These are phyloP conservation scores for Aspergillus carbonarius DNA, from an alignment of 2,329 filamentous ascomycete species.

Conservation along the genomic window DNA sequence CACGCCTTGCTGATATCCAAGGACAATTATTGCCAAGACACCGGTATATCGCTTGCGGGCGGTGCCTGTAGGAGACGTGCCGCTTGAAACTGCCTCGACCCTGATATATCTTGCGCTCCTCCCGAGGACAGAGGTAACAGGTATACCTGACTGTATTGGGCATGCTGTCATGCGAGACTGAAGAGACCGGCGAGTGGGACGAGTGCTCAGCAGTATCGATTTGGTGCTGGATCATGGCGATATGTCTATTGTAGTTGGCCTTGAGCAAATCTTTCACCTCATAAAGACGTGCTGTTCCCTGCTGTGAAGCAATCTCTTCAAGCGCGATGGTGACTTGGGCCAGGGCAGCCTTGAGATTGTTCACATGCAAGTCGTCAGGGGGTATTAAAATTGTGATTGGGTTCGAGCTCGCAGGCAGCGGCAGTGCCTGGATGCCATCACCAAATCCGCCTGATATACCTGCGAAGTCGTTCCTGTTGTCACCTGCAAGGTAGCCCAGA, in stretches of 20 bases:
- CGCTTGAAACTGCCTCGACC: constrained; percentile 10
- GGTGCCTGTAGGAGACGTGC: constrained; percentile 11
- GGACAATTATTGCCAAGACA: constrained; percentile 5
- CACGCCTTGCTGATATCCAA: constrained; percentile 5
- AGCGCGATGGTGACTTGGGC: neutral
- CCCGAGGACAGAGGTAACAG: constrained; percentile 5
- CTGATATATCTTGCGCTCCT: neutral
- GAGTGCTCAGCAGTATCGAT: neutral
- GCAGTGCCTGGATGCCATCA: neutral
- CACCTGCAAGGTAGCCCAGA: neutral
- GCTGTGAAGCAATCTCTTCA: neutral
- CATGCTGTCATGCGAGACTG: neutral
- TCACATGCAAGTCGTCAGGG: neutral
- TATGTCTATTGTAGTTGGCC: neutral
- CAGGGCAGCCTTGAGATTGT: neutral
- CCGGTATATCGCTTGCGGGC: neutral
- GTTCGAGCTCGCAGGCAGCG: neutral
- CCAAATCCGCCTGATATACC: neutral
- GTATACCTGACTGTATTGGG: neutral
- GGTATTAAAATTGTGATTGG: neutral
- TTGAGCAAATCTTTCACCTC: neutral
- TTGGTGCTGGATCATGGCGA: constrained; percentile 3
- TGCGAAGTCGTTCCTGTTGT: neutral
- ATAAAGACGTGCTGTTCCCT: neutral
- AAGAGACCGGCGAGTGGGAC: neutral